A percentile compares a stretch with the other conserved stretches of the same genome.
These are phyloP conservation scores for Silene noctiflora DNA, from an alignment of 179 eudicot genomes.

Conservation along the genomic window DNA sequence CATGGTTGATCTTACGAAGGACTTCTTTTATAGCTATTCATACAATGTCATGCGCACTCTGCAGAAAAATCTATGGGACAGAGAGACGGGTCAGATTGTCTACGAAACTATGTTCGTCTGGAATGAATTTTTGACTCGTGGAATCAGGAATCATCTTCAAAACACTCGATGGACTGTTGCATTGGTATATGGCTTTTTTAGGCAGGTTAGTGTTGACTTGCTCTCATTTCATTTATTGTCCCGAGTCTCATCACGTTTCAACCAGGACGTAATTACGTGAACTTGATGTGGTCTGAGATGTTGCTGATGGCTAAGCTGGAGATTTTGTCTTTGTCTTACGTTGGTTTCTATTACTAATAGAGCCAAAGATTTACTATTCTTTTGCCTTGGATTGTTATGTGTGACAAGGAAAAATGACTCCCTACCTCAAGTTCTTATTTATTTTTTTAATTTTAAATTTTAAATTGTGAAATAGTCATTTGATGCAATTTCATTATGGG, in stretches of 20 bases:
- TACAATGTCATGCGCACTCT: constrained; percentile 89
- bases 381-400: not conserved
- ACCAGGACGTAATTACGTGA: not conserved
- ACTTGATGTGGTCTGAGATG: constrained; percentile 11
- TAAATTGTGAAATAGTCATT: not conserved
- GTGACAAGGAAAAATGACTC: not conserved
- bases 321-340: not conserved
- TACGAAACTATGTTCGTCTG: constrained; percentile 95
- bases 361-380: not conserved
- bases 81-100: constrained; percentile 48
- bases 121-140: constrained; percentile 92
- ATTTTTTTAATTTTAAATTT: no score
- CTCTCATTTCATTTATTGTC: not conserved
- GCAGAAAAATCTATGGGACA: constrained; percentile 69
- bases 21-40: constrained; percentile 92
- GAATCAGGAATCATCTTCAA: constrained; percentile 62
- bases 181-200: constrained; percentile 84
- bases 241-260: not conserved
- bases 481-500: not conserved
- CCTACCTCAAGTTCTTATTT: no score
- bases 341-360: no score
- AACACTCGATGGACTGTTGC: constrained; percentile 90
- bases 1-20: constrained; percentile 96
- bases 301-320: constrained; percentile 1
- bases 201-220: constrained; percentile 52